A percentile compares a stretch with the other conserved stretches of the same genome.
These are phyloP conservation scores for Fusarium succisae DNA, from an alignment of 2,329 filamentous ascomycete genomes.

Conservation along the genomic window DNA sequence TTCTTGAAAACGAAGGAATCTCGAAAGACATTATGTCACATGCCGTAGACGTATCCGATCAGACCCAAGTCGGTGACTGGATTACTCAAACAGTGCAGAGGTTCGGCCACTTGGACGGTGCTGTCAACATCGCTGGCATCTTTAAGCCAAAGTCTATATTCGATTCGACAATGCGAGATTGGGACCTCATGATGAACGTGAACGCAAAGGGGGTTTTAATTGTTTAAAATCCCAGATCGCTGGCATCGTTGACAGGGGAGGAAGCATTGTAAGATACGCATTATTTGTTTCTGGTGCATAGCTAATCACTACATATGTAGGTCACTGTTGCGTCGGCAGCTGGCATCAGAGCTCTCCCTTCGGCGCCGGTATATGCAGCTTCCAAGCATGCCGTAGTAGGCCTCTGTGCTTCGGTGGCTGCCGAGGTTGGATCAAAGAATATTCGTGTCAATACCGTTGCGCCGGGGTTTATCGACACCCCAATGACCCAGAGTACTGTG, in stretches of 20 bases:
- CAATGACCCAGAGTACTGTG: background rate
- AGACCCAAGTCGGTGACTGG: background rate
- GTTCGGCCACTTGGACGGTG: background rate
- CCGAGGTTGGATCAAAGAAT: background rate
- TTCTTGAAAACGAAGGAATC: background rate
- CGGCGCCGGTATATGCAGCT: background rate
- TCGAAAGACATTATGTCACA: background rate
- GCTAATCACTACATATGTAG: background rate
- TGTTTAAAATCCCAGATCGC: background rate
- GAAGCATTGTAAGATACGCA: background rate
- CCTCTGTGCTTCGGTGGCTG: background rate
- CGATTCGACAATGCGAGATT: background rate
- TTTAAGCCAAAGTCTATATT: background rate
- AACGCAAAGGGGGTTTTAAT: background rate
- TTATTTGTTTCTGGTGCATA: accelerated
- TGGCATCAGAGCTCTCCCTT: background rate
- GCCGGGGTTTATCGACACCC: background rate
- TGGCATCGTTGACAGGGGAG: accelerated
- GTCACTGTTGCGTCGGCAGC: background rate
- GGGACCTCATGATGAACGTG: background rate
- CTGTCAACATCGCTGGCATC: background rate
- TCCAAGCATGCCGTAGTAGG: background rate
- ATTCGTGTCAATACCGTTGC: background rate
- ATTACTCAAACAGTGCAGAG: background rate
- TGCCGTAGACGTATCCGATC: background rate